Conservation (phyloP, 2,329 filamentous ascomycete species). For the Fusarium pseudograminearum region DNA sequence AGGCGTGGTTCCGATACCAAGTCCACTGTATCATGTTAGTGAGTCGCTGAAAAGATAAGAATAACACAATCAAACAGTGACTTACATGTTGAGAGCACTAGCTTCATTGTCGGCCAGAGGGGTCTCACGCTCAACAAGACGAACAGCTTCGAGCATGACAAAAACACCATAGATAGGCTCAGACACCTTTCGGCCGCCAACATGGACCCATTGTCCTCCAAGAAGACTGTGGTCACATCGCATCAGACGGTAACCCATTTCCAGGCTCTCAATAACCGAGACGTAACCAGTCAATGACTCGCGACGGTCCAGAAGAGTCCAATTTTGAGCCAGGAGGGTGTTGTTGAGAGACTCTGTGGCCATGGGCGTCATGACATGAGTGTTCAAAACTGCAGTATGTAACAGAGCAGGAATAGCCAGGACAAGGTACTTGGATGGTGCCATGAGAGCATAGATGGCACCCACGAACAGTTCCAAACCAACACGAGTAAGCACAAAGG, state of each 20-base stretch:
- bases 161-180: constrained; percentile 98
- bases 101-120: constrained; percentile 72
- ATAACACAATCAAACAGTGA: constrained; percentile 23
- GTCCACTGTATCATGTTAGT: constrained; percentile 67
- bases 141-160: constrained; percentile 90
- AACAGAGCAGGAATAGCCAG: constrained; percentile 78
- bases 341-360: constrained; percentile 73
- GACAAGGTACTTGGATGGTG: constrained; percentile 76
- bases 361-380: constrained; percentile 74
- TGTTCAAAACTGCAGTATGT: constrained; percentile 78
- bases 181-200: constrained; percentile 66
- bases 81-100: constrained; percentile 87
- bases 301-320: constrained; percentile 80
- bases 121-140: constrained; percentile 75
- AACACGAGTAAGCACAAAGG: constrained; percentile 75
- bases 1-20: constrained; percentile 92
- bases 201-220: constrained; percentile 86
- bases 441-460: constrained; percentile 71
- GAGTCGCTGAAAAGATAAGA: neutral
- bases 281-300: constrained; percentile 94
- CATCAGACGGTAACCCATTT: constrained; percentile 81
- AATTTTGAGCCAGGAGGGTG: constrained; percentile 74
- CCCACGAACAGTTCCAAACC: constrained; percentile 78
- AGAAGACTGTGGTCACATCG: constrained; percentile 94
- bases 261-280: constrained; percentile 83